Conservation (phyloP, 176 grass and related monocot genomes). For the Themeda triandra region DNA sequence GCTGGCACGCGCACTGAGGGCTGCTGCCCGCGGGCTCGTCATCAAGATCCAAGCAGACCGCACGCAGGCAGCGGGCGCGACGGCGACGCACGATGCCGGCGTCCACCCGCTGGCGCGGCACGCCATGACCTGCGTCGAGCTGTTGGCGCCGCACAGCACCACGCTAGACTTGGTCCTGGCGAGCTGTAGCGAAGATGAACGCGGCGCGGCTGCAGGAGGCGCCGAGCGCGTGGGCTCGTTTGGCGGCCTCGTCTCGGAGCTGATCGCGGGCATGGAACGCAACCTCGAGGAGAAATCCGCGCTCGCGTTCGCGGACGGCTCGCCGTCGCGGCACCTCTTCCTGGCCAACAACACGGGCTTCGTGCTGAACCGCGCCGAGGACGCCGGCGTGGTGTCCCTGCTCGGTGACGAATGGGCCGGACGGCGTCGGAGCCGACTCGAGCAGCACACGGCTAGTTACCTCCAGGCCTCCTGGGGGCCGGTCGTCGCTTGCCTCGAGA, state of each 20-base stretch:
- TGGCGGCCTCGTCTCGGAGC: not conserved
- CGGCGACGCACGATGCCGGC: not conserved
- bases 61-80: not conserved
- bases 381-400: not conserved
- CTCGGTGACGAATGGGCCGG: constrained; percentile 21
- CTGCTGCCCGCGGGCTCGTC: not conserved
- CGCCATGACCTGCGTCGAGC: constrained; percentile 14
- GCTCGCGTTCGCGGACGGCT: not conserved
- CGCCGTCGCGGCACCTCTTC: constrained; percentile 10
- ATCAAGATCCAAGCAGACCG: not conserved
- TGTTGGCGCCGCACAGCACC: not conserved
- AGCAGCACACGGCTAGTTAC: constrained; percentile 5
- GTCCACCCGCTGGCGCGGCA: constrained; percentile 18
- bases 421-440: not conserved
- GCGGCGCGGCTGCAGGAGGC: not conserved
- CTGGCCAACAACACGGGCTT: constrained; percentile 3
- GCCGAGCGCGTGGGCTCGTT: not conserved
- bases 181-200: not conserved
- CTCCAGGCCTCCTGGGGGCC: constrained; percentile 6
- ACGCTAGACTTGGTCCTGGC: not conserved
- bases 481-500: constrained; percentile 15
- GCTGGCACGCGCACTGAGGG: not conserved
- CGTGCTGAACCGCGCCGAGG: not conserved
- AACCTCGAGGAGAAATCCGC: not conserved
- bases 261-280: constrained; percentile 3